Conservation (phyloP, 306 rosid genomes). For the Dalbergia cultrata region DNA sequence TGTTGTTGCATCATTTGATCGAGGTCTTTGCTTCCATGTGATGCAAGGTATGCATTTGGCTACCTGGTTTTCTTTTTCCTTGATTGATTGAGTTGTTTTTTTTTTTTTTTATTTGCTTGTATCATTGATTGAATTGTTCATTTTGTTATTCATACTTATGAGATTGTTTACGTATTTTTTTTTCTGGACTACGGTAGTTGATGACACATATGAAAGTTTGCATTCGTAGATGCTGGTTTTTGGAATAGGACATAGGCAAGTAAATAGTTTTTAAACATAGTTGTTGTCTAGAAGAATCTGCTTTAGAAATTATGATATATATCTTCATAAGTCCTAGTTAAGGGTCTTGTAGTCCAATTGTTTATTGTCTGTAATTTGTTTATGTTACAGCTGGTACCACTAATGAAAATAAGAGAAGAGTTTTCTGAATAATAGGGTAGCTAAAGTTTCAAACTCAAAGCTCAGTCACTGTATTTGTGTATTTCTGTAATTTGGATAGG, state of each 20-base stretch:
- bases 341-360: background rate
- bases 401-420: no score
- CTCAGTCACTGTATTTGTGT: no score
- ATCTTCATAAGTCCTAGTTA: background rate
- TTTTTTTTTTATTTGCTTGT: background rate
- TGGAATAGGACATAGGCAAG: conserved; percentile 10
- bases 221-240: background rate
- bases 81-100: background rate
- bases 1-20: conserved; percentile 59
- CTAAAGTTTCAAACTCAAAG: no score
- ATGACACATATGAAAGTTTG: conserved; percentile 13
- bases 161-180: background rate
- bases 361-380: conserved; percentile 8
- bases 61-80: background rate
- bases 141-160: background rate
- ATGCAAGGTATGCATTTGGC: conserved; percentile 70
- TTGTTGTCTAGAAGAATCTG: background rate
- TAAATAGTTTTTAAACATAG: background rate
- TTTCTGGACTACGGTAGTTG: conserved; percentile 7
- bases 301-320: conserved; percentile 4
- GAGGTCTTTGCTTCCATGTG: conserved; percentile 63
- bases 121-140: conserved; percentile 3
- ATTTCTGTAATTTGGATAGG: no score
- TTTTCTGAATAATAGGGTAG: no score
- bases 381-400: no score